Conservation (phyloP, 163 green algal genomes). For the Coccomyxa subellipsoidea region DNA sequence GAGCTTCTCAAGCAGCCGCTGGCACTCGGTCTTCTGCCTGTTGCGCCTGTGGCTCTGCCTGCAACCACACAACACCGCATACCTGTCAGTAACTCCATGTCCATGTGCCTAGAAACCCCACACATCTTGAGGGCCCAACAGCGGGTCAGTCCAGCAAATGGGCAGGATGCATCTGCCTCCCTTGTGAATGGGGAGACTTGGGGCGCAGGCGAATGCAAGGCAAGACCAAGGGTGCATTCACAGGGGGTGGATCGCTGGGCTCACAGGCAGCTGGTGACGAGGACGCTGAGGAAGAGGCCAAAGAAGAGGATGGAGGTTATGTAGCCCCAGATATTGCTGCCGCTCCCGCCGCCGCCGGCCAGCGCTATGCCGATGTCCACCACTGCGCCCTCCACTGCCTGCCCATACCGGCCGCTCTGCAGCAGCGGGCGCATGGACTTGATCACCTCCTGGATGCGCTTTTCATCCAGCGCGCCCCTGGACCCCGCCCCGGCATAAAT, state of each 20-base stretch:
- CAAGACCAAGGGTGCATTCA: no score
- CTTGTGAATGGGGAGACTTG: no score
- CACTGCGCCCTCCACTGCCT: constrained; percentile 45
- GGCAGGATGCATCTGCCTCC: no score
- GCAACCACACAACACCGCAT: neutral
- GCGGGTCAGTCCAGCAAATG: no score
- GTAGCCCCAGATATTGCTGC: neutral
- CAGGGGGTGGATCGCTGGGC: neutral
- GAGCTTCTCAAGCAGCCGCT: constrained; percentile 31
- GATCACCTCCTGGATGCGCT: constrained; percentile 7
- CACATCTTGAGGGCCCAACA: no score
- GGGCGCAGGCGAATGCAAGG: no score
- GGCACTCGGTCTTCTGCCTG: constrained; percentile 11
- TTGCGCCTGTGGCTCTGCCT: constrained; percentile 13
- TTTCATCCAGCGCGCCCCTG: neutral
- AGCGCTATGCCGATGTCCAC: constrained; percentile 63
- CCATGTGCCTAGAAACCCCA: no score
- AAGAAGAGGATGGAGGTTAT: constrained; percentile 5
- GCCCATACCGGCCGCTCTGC: constrained; percentile 36
- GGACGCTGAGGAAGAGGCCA: neutral
- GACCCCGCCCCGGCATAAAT: constrained; percentile 37
- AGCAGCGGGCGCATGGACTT: constrained; percentile 29
- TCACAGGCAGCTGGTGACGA: neutral
- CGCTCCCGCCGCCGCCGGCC: neutral
- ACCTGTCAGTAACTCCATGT: neutral